Evolutionary conservation across 371 early-diverging fungal species (phyloP), one percentile per base, ranked within the genome.

Genomic region (Mucor lusitanicus): DNA sequence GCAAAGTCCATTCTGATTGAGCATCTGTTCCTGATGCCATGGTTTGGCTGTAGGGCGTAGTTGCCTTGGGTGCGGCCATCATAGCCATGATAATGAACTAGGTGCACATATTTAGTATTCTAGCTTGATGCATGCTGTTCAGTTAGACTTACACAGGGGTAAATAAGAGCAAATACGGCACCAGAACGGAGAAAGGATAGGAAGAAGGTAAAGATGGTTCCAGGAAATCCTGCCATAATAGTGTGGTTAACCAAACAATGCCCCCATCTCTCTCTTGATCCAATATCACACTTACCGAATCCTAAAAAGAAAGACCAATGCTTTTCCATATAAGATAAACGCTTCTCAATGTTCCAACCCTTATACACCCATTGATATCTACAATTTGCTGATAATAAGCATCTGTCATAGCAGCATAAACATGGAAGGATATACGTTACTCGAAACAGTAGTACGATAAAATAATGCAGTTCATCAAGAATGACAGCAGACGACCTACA

Each of bases 281-380:
- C 15, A 21, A 6, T 6, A 28, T 3, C 50, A 23, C 6, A 40
- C 59, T 70, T 79, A 80, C 84, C 83, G 60, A 86, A 86, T 21
- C 86, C 86, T 23, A 83, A 65, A 65, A 86, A 86, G 65, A 73
- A 86, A 19, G 86, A 74, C 86, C 86, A 86, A 32, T 81, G 84
- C 23, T 72, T 68, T 50, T 86, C 86, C 64, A 84, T 76, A 64
- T 74, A 86, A 3, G 82, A 64, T 62, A 86, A 62, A 13, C 86
- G 72, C n/a, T 80, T 80, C 60, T 84, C 84, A 63, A 82, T 67
- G 15, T 73, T 80, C 81, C 83, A 83, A 9, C 79, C 78, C 60
- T 78, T 61, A 63, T 82, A 79, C 3, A 80, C 63, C 84, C 86
- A 84, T 65, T 84, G 82, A 64, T 81, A 85, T 59, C 85, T 85